phyloP scores from a whole-genome alignment of 495 filamentous ascomycete genomes.

The Letharia columbiana region DNA sequence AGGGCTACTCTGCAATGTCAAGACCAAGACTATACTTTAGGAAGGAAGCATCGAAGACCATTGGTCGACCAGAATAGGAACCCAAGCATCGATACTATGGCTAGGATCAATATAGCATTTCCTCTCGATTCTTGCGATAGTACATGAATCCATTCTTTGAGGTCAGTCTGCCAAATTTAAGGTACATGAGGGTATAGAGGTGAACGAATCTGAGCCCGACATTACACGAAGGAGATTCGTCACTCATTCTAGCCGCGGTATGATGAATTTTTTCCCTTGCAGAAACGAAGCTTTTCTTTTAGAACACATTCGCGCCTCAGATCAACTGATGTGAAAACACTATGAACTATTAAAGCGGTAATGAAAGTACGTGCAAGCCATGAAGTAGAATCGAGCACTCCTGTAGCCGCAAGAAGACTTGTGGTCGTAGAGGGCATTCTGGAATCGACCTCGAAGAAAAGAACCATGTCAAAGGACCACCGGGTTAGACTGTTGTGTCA shows the following conservation, averaged over 20 bases:
- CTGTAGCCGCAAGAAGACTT: neutral
- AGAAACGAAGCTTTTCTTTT: slow-evolving; percentile 16
- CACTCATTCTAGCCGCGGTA: slow-evolving; percentile 17
- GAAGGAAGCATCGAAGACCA: neutral
- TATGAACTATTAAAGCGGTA: slow-evolving; percentile 6
- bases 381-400: neutral
- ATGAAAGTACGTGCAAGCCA: slow-evolving; percentile 14
- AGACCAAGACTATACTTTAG: neutral
- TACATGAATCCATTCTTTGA: neutral
- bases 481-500: neutral
- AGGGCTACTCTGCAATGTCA: neutral
- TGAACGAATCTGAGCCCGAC: slow-evolving; percentile 17
- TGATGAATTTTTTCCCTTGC: slow-evolving; percentile 8
- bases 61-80: neutral
- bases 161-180: slow-evolving; percentile 7
- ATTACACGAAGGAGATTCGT: slow-evolving; percentile 20
- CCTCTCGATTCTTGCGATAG: neutral
- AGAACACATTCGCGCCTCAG: slow-evolving; percentile 9
- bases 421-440: neutral
- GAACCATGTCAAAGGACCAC: neutral
- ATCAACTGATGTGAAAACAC: slow-evolving; percentile 12
- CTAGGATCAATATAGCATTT: neutral
- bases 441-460: neutral
- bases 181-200: slow-evolving; percentile 21
- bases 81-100: neutral